Evolutionary conservation across 768 basidiomycete genomes (phyloP).

Genomic region (Serendipita sp.): DNA sequence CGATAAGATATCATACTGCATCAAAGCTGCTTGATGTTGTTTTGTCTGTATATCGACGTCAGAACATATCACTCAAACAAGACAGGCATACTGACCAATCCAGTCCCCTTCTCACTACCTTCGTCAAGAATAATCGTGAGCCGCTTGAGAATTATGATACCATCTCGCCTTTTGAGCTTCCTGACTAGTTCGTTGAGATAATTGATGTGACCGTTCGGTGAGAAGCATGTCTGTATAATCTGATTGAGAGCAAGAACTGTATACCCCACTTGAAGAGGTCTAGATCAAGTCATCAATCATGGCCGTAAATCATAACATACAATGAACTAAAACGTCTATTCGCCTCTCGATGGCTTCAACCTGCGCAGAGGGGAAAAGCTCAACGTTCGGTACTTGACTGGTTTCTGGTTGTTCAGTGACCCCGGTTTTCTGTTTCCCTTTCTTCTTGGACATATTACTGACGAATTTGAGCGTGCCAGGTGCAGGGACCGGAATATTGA

Average conservation of each 20-base stretch:
- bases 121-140: conserved; percentile 69
- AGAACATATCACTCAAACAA: not conserved
- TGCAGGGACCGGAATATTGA: conserved; percentile 41
- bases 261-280: conserved; percentile 56
- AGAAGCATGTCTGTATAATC: conserved; percentile 52
- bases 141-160: conserved; percentile 54
- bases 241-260: conserved; percentile 66
- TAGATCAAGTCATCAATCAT: not conserved
- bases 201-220: conserved; percentile 54
- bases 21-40: conserved; percentile 45
- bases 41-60: conserved; percentile 37
- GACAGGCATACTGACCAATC: conserved; percentile 36
- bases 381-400: conserved; percentile 5
- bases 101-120: conserved; percentile 76
- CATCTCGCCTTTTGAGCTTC: conserved; percentile 41
- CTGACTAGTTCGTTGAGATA: conserved; percentile 40
- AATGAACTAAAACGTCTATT: conserved; percentile 55
- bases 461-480: conserved; percentile 17
- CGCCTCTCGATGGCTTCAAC: conserved; percentile 42
- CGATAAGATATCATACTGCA: conserved; percentile 61
- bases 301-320: conserved; percentile 31
- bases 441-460: conserved; percentile 34
- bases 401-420: conserved; percentile 11
- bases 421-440: conserved; percentile 34
- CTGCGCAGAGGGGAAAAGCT: conserved; percentile 39